Conservation (phyloP, 2,329 filamentous ascomycete species). For the Pseudogymnoascus verrucosus region DNA sequence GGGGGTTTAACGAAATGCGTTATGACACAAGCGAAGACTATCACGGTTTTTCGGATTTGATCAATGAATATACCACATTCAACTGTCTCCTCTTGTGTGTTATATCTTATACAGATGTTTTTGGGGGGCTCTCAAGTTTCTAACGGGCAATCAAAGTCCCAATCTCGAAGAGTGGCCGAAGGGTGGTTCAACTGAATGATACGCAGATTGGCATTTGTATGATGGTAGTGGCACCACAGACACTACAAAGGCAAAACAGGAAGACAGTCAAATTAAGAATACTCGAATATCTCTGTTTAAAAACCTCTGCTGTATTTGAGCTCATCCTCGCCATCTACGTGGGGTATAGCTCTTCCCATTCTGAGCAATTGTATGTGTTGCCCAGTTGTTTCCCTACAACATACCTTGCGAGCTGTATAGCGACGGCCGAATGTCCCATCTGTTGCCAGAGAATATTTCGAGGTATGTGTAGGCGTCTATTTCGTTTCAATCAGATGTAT, state of each 20-base stretch:
- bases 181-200: neutral
- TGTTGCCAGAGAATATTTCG: constrained; percentile 51
- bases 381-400: constrained; percentile 8
- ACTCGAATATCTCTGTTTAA: neutral
- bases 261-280: neutral
- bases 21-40: neutral
- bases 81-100: neutral
- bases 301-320: neutral
- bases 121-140: neutral
- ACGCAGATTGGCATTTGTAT: neutral
- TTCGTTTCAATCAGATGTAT: constrained; percentile 12
- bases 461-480: constrained; percentile 62
- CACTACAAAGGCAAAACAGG: neutral
- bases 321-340: neutral
- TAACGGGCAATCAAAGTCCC: no score
- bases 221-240: neutral
- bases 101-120: no score
- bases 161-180: no score
- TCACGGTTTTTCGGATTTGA: neutral
- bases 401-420: constrained; percentile 43
- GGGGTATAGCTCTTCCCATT: neutral
- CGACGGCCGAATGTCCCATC: constrained; percentile 53
- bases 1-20: neutral
- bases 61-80: neutral
- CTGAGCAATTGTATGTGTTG: neutral